Evolutionary conservation across 2,329 filamentous ascomycete genomes (phyloP).

Genomic region (Aciculosporium take): DNA sequence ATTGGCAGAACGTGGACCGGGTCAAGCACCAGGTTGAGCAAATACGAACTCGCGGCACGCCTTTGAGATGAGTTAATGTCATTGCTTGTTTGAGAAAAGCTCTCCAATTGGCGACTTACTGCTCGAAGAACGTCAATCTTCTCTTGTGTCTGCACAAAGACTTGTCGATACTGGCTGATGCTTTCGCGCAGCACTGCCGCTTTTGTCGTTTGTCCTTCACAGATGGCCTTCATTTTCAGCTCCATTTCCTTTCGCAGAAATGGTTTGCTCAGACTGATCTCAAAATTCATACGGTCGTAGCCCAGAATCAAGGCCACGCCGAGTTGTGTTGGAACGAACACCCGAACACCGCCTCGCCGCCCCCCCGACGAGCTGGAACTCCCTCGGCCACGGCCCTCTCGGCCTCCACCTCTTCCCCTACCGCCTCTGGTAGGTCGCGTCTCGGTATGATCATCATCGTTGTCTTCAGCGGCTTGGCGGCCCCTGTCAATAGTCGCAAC

Average conservation of each 20-base stretch:
- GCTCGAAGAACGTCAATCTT: slow-evolving; percentile 53
- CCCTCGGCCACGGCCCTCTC: slow-evolving; percentile 25
- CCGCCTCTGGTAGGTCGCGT: slow-evolving; percentile 23
- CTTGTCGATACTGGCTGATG: slow-evolving; percentile 70
- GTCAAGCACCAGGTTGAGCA: slow-evolving; percentile 4
- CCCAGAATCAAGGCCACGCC: slow-evolving; percentile 86
- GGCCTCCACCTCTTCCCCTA: slow-evolving; percentile 32
- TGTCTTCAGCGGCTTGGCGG: slow-evolving; percentile 23
- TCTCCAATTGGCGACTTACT: slow-evolving; percentile 30
- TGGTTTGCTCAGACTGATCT: slow-evolving; percentile 85
- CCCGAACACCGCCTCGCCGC: slow-evolving; percentile 44
- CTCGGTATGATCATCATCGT: slow-evolving; percentile 19
- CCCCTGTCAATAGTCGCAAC: slow-evolving; percentile 48
- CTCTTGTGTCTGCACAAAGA: slow-evolving; percentile 70
- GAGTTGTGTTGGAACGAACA: slow-evolving; percentile 85
- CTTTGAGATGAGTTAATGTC: slow-evolving; percentile 10
- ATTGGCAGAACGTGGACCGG: too few relatives aligned
- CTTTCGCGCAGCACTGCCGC: slow-evolving; percentile 67
- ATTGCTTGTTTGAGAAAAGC: not conserved
- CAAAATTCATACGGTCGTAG: slow-evolving; percentile 87
- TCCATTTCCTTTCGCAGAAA: slow-evolving; percentile 98
- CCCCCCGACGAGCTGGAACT: slow-evolving; percentile 29
- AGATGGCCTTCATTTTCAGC: slow-evolving; percentile 90
- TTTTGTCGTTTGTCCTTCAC: slow-evolving; percentile 66
- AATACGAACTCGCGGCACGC: slow-evolving; percentile 27